Percentiles rank a stretch among this genome's conserved stretches.
These are phyloP conservation scores for Apiotrichum domesticum DNA, from an alignment of 1,284 basidiomycete species.

Conservation along the genomic window DNA sequence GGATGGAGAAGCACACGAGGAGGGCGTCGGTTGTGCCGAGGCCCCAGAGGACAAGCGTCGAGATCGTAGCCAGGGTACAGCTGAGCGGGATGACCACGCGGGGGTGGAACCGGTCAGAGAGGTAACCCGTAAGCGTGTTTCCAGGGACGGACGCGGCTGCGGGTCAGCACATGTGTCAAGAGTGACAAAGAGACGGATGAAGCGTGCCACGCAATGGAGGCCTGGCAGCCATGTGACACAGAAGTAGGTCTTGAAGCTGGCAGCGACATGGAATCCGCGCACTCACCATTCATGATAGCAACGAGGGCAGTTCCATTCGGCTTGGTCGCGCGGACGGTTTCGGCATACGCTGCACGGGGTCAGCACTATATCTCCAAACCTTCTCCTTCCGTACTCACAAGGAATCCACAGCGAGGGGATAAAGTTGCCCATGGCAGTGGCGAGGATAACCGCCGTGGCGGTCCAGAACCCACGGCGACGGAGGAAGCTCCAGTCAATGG, in stretches of 20 bases:
- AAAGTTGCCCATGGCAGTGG: conserved; percentile 44
- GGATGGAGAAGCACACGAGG: conserved; percentile 29
- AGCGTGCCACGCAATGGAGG: too few species aligned
- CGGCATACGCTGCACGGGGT: conserved; percentile 30
- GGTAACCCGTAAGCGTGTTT: conserved; percentile 35
- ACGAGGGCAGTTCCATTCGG: conserved; percentile 42
- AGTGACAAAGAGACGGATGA: too few species aligned
- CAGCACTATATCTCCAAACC: neutral
- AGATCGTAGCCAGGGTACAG: conserved; percentile 31
- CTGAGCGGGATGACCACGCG: conserved; percentile 33
- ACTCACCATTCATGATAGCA: conserved; percentile 42
- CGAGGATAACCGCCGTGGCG: conserved; percentile 34
- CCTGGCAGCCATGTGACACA: too few species aligned
- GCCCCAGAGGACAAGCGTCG: conserved; percentile 38
- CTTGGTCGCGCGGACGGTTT: conserved; percentile 28
- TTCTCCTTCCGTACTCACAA: conserved; percentile 19
- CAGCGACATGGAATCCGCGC: neutral
- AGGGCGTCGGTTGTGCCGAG: conserved; percentile 33
- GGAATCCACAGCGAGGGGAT: conserved; percentile 44
- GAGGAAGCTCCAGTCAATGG: conserved; percentile 30
- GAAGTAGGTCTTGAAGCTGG: too few species aligned
- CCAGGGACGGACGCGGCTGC: conserved; percentile 39
- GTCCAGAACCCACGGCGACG: conserved; percentile 25
- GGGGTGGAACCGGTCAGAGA: conserved; percentile 38
- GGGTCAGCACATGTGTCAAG: conserved; percentile 6